These are phyloP conservation scores for Termitomyces sp. DNA, from an alignment of 1,284 basidiomycete genomes.

Conservation along the genomic window DNA sequence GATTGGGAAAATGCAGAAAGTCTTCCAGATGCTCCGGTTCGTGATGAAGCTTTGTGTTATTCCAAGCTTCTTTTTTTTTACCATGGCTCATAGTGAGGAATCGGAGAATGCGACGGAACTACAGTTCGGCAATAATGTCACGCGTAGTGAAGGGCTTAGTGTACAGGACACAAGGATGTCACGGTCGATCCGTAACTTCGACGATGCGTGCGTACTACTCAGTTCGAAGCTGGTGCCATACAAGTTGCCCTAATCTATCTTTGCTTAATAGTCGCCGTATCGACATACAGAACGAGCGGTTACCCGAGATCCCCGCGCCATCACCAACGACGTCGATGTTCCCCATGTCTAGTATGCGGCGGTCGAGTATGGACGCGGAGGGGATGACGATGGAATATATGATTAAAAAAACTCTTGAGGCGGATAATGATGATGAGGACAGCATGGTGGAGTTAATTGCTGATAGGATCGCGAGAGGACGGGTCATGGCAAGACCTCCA, in stretches of 20 bases:
- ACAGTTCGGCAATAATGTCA: slow-evolving; percentile 48
- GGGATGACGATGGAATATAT: slow-evolving; percentile 78
- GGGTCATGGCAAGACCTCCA: slow-evolving; percentile 41
- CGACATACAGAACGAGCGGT: slow-evolving; percentile 90
- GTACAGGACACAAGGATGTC: slow-evolving; percentile 63
- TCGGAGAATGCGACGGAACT: slow-evolving; percentile 93
- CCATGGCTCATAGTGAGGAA: slow-evolving; percentile 67
- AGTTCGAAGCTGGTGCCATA: slow-evolving; percentile 4
- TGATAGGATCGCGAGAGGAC: slow-evolving; percentile 54
- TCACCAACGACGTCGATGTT: slow-evolving; percentile 36
- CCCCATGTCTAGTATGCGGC: slow-evolving; percentile 61
- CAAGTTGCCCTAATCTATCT: not conserved
- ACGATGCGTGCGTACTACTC: slow-evolving; percentile 74
- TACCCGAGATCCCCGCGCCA: slow-evolving; percentile 58
- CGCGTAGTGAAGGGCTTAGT: slow-evolving; percentile 50
- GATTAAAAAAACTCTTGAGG: slow-evolving; percentile 70
- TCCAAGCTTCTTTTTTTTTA: not conserved
- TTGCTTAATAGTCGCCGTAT: slow-evolving; percentile 65
- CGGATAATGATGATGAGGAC: slow-evolving; percentile 46
- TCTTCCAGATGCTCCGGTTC: slow-evolving; percentile 85
- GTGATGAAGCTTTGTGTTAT: slow-evolving; percentile 21
- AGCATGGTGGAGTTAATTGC: slow-evolving; percentile 52
- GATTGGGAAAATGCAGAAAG: slow-evolving; percentile 86
- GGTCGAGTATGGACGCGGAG: slow-evolving; percentile 52
- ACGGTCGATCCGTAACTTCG: slow-evolving; percentile 83